phyloP scores from a whole-genome alignment of 768 basidiomycete species.

The Mycena capillaripes region DNA sequence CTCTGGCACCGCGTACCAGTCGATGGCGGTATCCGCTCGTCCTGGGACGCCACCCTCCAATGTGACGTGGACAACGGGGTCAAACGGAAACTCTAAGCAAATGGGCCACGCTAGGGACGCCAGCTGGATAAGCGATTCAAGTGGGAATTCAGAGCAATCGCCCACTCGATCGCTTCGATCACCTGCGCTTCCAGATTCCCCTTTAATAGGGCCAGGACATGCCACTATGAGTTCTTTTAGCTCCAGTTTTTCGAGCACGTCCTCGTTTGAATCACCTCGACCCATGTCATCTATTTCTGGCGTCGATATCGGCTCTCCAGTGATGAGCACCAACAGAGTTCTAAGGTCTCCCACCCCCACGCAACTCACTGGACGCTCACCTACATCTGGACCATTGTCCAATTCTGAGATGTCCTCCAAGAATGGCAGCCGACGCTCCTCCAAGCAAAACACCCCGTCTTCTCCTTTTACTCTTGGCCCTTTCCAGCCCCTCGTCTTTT shows the following conservation, averaged over 20 bases:
- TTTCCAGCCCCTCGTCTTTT: conserved; percentile 74
- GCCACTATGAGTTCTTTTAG: conserved; percentile 46
- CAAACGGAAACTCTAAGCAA: conserved; percentile 47
- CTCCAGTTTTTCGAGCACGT: conserved; percentile 44
- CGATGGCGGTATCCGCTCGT: conserved; percentile 72
- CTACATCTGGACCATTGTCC: conserved; percentile 64
- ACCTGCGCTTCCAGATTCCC: conserved; percentile 73
- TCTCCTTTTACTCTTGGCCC: conserved; percentile 67
- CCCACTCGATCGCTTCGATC: conserved; percentile 66
- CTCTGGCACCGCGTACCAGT: conserved; percentile 71
- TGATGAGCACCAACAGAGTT: conserved; percentile 53
- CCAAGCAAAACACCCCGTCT: conserved; percentile 65
- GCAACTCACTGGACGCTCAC: conserved; percentile 66
- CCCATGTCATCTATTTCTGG: conserved; percentile 65
- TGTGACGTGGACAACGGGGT: conserved; percentile 73
- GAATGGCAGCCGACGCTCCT: conserved; percentile 63
- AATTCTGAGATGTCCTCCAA: conserved; percentile 56
- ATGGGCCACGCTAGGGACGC: conserved; percentile 67
- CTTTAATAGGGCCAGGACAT: conserved; percentile 57
- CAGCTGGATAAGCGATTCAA: conserved; percentile 66
- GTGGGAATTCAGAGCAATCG: conserved; percentile 47
- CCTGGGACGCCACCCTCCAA: conserved; percentile 82
- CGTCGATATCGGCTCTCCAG: conserved; percentile 63
- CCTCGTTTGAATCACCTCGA: conserved; percentile 51
- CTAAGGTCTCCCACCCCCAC: conserved; percentile 80